Percentiles rank a stretch among this genome's conserved stretches.
Conservation (phyloP, 352 stramenopile genomes). For the Pythium phragmiticola region DNA sequence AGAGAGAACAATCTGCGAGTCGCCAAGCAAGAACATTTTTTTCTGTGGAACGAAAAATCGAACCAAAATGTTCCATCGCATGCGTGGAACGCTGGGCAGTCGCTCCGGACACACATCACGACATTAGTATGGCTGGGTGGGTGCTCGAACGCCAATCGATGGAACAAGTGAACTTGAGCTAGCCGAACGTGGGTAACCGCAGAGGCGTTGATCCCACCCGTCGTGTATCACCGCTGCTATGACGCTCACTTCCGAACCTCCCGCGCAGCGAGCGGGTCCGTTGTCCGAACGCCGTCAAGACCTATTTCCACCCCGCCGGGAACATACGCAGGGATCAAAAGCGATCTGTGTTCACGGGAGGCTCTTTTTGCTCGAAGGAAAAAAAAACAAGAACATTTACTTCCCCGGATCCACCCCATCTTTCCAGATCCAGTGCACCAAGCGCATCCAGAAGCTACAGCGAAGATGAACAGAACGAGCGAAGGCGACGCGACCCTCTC, state of each 20-base stretch:
- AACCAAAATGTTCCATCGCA: constrained; percentile 2
- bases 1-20: background rate
- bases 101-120: background rate
- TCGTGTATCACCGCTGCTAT: background rate
- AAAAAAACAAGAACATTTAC: background rate
- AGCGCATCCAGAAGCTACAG: too few species aligned
- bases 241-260: constrained; percentile 10
- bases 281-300: background rate
- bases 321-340: too few species aligned
- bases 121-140: background rate
- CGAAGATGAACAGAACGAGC: background rate
- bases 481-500: background rate
- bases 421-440: too few species aligned
- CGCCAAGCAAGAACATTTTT: background rate
- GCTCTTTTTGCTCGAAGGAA: background rate
- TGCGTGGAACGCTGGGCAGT: background rate
- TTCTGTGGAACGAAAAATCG: constrained; percentile 11
- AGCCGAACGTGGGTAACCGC: background rate
- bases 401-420: background rate
- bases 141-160: constrained; percentile 14
- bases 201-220: background rate
- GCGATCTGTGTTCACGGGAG: too few species aligned
- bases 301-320: too few species aligned
- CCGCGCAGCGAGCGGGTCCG: background rate
- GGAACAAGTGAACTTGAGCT: constrained; percentile 7